Conservation (phyloP, 2,329 filamentous ascomycete species). For the Talaromyces atroroseus region DNA sequence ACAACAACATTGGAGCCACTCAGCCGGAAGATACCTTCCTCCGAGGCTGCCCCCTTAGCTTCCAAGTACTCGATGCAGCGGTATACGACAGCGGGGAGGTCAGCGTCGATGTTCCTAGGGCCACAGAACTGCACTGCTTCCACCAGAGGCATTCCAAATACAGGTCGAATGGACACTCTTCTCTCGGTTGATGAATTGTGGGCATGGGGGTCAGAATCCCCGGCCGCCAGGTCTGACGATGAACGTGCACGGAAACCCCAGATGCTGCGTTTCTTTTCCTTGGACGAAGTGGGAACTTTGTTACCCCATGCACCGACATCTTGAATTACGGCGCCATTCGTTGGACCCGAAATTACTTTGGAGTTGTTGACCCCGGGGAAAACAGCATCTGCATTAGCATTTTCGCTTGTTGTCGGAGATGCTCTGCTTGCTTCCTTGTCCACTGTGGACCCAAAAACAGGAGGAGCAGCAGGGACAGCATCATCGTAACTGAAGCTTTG, state of each 20-base stretch:
- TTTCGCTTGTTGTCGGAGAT: conserved; percentile 30
- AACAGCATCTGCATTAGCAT: conserved; percentile 16
- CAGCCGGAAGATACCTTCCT: conserved; percentile 94
- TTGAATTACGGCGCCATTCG: conserved; percentile 76
- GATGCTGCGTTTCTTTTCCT: conserved; percentile 73
- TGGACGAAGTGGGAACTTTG: conserved; percentile 58
- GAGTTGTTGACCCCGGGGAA: conserved; percentile 29
- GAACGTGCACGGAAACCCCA: conserved; percentile 62
- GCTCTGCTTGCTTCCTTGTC: conserved; percentile 28
- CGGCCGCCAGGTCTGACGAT: conserved; percentile 57
- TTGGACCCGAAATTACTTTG: conserved; percentile 73
- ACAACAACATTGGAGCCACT: conserved; percentile 97
- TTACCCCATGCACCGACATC: conserved; percentile 83
- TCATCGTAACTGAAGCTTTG: conserved; percentile 53
- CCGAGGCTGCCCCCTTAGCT: conserved; percentile 69
- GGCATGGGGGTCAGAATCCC: conserved; percentile 46
- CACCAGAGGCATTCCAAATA: conserved; percentile 78
- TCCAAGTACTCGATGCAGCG: conserved; percentile 91
- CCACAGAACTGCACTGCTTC: conserved; percentile 81
- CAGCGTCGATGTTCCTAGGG: conserved; percentile 61
- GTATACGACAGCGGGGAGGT: conserved; percentile 87
- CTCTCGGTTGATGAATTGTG: conserved; percentile 42
- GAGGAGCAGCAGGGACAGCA: conserved; percentile 53
- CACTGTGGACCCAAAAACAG: conserved; percentile 43
- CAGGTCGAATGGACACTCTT: conserved; percentile 58